phyloP scores from a whole-genome alignment of 2,329 filamentous ascomycete genomes.

The Arthrobotrys iridis region DNA sequence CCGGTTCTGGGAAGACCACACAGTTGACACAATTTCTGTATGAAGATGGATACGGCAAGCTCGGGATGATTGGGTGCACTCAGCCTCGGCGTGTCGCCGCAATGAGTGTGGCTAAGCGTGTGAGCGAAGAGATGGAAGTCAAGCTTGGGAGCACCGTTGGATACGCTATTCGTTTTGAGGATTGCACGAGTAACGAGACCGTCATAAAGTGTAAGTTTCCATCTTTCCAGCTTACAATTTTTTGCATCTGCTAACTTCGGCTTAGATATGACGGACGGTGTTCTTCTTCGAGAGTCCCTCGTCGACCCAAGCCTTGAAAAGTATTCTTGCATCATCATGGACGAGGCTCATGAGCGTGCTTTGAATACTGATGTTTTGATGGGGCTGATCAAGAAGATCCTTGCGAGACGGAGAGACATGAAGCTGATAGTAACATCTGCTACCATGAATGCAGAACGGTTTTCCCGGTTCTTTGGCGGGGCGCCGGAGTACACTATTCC shows the following conservation, averaged over 20 bases:
- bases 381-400: constrained; percentile 96
- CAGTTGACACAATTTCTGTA: constrained; percentile 95
- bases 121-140: constrained; percentile 98
- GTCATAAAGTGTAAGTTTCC: constrained; percentile 78
- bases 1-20: constrained; percentile 96
- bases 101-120: constrained; percentile 98
- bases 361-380: constrained; percentile 97
- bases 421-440: constrained; percentile 98
- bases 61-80: constrained; percentile 93
- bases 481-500: constrained; percentile 97
- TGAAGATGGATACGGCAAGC: constrained; percentile 90
- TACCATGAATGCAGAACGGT: constrained; percentile 97
- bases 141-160: constrained; percentile 86
- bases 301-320: constrained; percentile 92
- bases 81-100: constrained; percentile 95
- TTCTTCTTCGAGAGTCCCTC: constrained; percentile 89
- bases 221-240: neutral
- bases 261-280: constrained; percentile 92
- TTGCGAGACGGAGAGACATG: constrained; percentile 85
- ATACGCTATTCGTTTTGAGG: constrained; percentile 97
- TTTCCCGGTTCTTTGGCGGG: constrained; percentile 94
- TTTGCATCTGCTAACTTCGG: constrained; percentile 48
- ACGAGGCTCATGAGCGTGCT: constrained; percentile 96
- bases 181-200: constrained; percentile 95
- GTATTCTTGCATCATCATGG: constrained; percentile 99